Percentiles rank a stretch among this genome's conserved stretches.
phyloP scores from a whole-genome alignment of 2,329 filamentous ascomycete genomes.

The Hypocrella siamensis region DNA sequence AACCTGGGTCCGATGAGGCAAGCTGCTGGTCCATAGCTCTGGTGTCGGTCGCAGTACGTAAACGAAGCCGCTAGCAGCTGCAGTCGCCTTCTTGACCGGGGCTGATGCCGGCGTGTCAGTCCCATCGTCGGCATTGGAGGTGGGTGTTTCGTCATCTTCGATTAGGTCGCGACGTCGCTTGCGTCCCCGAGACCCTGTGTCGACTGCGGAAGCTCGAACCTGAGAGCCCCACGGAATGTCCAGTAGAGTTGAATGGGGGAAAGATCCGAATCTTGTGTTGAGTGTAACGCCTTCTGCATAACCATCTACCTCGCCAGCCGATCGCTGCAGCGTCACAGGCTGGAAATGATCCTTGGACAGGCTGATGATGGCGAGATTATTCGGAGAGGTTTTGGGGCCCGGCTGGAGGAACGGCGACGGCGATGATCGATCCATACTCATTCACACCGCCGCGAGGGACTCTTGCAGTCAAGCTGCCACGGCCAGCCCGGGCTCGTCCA shows the following conservation, averaged over 20 bases:
- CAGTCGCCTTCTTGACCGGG: constrained; percentile 29
- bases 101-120: constrained; percentile 15
- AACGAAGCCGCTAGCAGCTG: constrained; percentile 54
- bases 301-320: constrained; percentile 48
- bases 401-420: constrained; percentile 69
- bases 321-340: constrained; percentile 53
- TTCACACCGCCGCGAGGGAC: too few species aligned
- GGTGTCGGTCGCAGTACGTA: constrained; percentile 68
- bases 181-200: constrained; percentile 77
- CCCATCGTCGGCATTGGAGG: constrained; percentile 17
- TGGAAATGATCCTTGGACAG: constrained; percentile 76
- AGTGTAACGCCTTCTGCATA: constrained; percentile 65
- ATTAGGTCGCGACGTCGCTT: constrained; percentile 38
- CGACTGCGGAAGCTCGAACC: constrained; percentile 74
- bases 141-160: constrained; percentile 26
- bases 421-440: neutral
- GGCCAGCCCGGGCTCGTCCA: neutral
- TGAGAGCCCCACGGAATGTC: constrained; percentile 81
- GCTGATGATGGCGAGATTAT: constrained; percentile 68
- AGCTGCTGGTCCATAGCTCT: constrained; percentile 65
- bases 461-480: too few species aligned
- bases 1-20: constrained; percentile 72
- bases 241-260: constrained; percentile 65
- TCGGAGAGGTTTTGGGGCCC: constrained; percentile 41
- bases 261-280: constrained; percentile 90